Evolutionary conservation across 176 grass and related monocot genomes (phyloP).

Genomic region (Aegilops bicornis): DNA sequence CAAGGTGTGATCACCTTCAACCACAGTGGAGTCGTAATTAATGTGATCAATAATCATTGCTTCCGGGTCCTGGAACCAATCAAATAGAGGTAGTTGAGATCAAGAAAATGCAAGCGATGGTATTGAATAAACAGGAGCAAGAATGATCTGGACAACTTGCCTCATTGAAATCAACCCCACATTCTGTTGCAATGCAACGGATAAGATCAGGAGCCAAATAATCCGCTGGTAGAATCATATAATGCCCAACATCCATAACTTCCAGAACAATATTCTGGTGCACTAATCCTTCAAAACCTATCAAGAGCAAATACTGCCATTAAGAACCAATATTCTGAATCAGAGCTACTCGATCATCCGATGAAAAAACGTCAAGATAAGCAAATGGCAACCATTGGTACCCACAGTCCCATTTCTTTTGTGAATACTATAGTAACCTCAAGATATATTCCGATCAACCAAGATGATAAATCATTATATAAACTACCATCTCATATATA

Average conservation of each 20-base stretch:
- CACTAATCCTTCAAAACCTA: slow-evolving; percentile 92
- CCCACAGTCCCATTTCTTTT: neutral
- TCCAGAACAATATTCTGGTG: slow-evolving; percentile 73
- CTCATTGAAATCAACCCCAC: slow-evolving; percentile 94
- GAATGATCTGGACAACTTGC: slow-evolving; percentile 42
- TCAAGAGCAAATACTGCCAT: neutral
- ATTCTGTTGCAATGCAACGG: slow-evolving; percentile 90
- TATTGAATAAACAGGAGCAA: neutral
- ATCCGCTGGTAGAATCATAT: slow-evolving; percentile 85
- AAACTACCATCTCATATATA: no score
- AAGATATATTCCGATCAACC: no score
- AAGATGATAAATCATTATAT: no score
- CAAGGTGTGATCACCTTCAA: slow-evolving; percentile 82
- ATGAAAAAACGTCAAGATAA: neutral
- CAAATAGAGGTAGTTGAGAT: neutral
- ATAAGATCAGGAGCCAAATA: slow-evolving; percentile 85
- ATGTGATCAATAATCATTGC: slow-evolving; percentile 86
- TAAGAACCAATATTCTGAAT: neutral
- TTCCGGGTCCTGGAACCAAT: slow-evolving; percentile 57
- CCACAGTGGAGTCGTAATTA: slow-evolving; percentile 67
- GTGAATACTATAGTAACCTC: no score
- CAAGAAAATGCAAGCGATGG: neutral
- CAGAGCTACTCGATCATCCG: neutral
- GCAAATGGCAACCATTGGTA: neutral
- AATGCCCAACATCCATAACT: slow-evolving; percentile 80